Conservation (phyloP, 192 early-diverging fungal species). For the Coemansia sp. region DNA sequence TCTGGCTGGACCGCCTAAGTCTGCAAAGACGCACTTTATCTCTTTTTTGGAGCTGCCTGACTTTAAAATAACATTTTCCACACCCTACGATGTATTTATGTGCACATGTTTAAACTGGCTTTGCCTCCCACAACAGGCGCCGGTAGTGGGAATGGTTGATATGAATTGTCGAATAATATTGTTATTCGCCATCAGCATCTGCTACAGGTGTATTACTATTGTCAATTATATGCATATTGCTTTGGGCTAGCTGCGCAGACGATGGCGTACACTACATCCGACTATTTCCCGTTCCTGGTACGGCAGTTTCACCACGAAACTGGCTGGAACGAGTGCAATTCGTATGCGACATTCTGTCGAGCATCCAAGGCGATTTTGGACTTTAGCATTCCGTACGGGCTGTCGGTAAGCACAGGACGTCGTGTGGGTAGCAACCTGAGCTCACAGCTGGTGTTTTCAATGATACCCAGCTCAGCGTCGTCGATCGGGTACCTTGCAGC, state of each 20-base stretch:
- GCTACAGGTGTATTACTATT: not conserved
- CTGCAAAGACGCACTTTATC: not conserved
- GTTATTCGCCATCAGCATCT: no score
- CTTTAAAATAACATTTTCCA: not conserved
- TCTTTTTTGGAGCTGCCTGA: not conserved
- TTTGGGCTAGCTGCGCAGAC: not conserved
- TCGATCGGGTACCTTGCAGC: conserved; percentile 84
- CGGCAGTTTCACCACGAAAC: conserved; percentile 75
- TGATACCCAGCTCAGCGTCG: conserved; percentile 60
- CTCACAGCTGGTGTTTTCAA: conserved; percentile 64
- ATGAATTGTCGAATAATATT: no score
- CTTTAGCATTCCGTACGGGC: conserved; percentile 75
- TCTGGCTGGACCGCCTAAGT: conserved; percentile 36
- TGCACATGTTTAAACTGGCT: no score
- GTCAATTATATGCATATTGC: not conserved
- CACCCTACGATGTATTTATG: not conserved
- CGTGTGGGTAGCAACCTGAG: conserved; percentile 69
- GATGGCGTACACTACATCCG: conserved; percentile 53
- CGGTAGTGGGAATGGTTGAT: no score
- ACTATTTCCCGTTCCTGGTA: conserved; percentile 80
- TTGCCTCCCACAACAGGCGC: no score
- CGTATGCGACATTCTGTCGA: conserved; percentile 79
- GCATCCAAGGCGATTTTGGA: conserved; percentile 71
- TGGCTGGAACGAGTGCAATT: conserved; percentile 77
- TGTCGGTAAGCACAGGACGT: conserved; percentile 60